Base-by-base conservation (phyloP, 345 rosid species). In the Lenwebbia sp. region DNA sequence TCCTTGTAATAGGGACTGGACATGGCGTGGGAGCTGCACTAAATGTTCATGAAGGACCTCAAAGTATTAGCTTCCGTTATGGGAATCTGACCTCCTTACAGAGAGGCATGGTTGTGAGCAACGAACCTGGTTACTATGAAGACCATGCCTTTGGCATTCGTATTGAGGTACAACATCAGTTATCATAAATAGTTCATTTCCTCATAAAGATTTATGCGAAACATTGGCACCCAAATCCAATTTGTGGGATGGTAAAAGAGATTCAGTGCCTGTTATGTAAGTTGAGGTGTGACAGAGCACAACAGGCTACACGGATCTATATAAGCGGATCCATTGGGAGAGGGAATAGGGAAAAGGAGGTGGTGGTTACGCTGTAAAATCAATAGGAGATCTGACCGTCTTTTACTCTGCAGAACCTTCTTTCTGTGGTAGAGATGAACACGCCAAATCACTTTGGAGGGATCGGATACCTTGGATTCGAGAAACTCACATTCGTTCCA, bases 1-100 rank as follows among this genome's bases (percentile, higher is more conserved):
- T 90, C 78, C 86, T 55, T 87, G 88, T 58, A 65, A 86, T 89
- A 97, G 99, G 99, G 88, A 96, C 99, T 22, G 99, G 99, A 25
- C 99, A 97, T 86, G 99, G 99, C 1, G 99, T 95, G 70, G 99
- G 99, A 55, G 99, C 99, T 53, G 98, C 98, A 62, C 89, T 97
- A 83, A 97, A 96, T 90, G 99, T 97, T 82, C 99, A 97, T 88
- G 99, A 97, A 90, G 99, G 99, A 40, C 99, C 99, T 88, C 99
- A 97, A 90, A 92, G 99, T 89, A 97, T 97, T 75, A 97, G 99
- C 90, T 97, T 86, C 87, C 91, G 99, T 81, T 96, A 86, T 86
- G 99, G 99, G 86, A 97, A 97, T 91, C 88, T 87, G 88, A 95
- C 95, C 56, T 92, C 99, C 85, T 86, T 96, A 88, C 94, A 92